phyloP scores from a whole-genome alignment of 106 monocot species.

The Amphibolis antarctica region DNA sequence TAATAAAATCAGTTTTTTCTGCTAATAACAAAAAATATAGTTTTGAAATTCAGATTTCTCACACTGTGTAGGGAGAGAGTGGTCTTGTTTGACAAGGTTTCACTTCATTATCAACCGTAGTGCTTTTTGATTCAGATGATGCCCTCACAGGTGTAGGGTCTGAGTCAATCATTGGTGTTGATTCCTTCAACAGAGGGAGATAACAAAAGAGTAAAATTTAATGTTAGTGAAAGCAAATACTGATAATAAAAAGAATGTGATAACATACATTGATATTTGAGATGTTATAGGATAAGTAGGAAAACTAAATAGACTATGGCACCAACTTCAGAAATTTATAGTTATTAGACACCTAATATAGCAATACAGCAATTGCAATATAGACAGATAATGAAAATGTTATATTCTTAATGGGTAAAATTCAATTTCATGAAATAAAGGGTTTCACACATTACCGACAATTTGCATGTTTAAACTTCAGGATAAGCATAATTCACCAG shows the following conservation, averaged over 20 bases:
- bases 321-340: too few relatives aligned
- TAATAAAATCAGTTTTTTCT: too few relatives aligned
- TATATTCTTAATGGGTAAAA: too few relatives aligned
- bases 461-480: too few relatives aligned
- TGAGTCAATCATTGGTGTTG: constrained; percentile 15
- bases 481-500: too few relatives aligned
- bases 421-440: too few relatives aligned
- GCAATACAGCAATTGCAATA: too few relatives aligned
- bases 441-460: too few relatives aligned
- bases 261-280: background rate
- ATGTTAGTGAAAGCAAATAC: background rate
- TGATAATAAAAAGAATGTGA: background rate
- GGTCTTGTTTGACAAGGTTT: constrained; percentile 21
- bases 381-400: too few relatives aligned
- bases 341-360: too few relatives aligned
- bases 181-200: constrained; percentile 12
- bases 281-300: too few relatives aligned
- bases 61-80: constrained; percentile 44
- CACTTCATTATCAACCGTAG: background rate
- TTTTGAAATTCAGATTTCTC: background rate
- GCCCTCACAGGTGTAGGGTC: constrained; percentile 7
- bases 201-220: background rate
- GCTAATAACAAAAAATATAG: background rate
- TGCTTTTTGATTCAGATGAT: constrained; percentile 10
- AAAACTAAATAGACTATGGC: too few relatives aligned